Evolutionary conservation across 768 basidiomycete genomes (phyloP).

Genomic region (Rossbeevera mucosa): DNA sequence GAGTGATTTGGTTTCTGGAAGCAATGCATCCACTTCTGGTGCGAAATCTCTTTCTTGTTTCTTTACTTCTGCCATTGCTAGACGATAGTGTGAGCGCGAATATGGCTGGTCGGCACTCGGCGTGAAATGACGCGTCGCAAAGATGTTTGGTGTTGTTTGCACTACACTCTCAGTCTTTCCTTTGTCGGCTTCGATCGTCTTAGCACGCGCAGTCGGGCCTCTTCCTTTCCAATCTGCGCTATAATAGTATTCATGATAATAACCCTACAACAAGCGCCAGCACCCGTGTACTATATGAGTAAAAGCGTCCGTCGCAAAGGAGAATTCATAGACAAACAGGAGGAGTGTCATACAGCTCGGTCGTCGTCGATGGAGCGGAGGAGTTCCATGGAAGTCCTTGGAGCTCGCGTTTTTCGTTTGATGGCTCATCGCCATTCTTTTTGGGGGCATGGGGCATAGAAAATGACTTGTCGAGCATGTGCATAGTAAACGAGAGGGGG

Average conservation of each 20-base stretch:
- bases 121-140: conserved; percentile 59
- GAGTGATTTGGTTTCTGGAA: conserved; percentile 62
- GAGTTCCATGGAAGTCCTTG: conserved; percentile 20
- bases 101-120: conserved; percentile 32
- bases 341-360: conserved; percentile 33
- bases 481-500: conserved; percentile 45
- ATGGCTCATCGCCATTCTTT: conserved; percentile 27
- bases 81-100: conserved; percentile 37
- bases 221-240: conserved; percentile 27
- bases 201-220: conserved; percentile 27
- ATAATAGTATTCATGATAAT: conserved; percentile 38
- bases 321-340: conserved; percentile 51
- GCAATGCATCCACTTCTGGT: conserved; percentile 69
- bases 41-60: conserved; percentile 88
- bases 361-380: conserved; percentile 25
- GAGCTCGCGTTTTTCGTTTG: conserved; percentile 28
- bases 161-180: conserved; percentile 6
- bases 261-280: conserved; percentile 45
- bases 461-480: conserved; percentile 34
- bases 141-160: conserved; percentile 43
- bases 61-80: conserved; percentile 73
- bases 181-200: conserved; percentile 16
- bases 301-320: conserved; percentile 33
- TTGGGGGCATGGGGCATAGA: conserved; percentile 31
- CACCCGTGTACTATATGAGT: conserved; percentile 43